Conservation (phyloP, 306 rosid species). For the Begonia loranthoides region DNA sequence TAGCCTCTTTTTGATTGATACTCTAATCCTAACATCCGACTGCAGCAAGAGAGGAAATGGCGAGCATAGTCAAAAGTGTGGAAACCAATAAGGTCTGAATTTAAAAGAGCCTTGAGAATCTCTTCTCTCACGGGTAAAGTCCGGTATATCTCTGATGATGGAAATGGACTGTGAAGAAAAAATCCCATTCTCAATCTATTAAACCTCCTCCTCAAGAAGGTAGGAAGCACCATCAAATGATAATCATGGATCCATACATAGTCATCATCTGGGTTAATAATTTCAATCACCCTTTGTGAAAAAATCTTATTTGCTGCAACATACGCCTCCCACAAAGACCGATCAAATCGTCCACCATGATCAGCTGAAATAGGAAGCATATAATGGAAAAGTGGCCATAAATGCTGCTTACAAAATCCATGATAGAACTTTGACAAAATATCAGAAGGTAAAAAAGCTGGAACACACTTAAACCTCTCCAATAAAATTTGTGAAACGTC, state of each 20-base stretch:
- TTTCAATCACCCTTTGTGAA: conserved; percentile 53
- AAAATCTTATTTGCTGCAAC: conserved; percentile 60
- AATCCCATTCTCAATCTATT: conserved; percentile 54
- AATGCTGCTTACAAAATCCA: conserved; percentile 59
- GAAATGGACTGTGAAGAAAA: conserved; percentile 55
- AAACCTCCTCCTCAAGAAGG: conserved; percentile 52
- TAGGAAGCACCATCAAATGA: conserved; percentile 59
- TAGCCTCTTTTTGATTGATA: conserved; percentile 64
- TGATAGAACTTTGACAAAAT: conserved; percentile 40
- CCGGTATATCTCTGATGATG: conserved; percentile 57
- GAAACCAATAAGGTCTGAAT: conserved; percentile 55
- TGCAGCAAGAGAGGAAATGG: conserved; percentile 62
- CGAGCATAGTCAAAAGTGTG: conserved; percentile 67
- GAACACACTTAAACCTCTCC: conserved; percentile 56
- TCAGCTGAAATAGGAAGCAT: conserved; percentile 52
- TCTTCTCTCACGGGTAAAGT: conserved; percentile 61
- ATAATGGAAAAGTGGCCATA: conserved; percentile 64
- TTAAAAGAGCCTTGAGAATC: conserved; percentile 50
- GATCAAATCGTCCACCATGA: conserved; percentile 53
- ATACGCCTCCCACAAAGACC: conserved; percentile 58
- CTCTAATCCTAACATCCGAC: conserved; percentile 56
- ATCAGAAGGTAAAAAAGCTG: conserved; percentile 43
- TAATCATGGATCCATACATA: conserved; percentile 64
- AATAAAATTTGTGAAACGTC: conserved; percentile 45
- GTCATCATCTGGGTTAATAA: conserved; percentile 56